Conservation (phyloP, 768 basidiomycete species). For the Phylloporus sp. region DNA sequence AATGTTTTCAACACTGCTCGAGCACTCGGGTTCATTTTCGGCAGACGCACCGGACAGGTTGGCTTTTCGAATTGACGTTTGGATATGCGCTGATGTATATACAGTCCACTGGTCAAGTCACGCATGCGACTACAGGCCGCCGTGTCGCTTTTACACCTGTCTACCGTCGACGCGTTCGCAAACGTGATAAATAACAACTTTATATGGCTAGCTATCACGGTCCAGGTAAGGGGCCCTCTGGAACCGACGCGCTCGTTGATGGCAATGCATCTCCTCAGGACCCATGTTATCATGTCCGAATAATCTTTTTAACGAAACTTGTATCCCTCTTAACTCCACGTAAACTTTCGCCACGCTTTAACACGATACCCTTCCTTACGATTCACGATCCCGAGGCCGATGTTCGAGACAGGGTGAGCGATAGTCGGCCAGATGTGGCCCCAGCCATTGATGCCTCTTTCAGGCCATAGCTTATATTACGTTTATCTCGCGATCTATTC, state of each 20-base stretch:
- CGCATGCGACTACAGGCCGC: slow-evolving; percentile 83
- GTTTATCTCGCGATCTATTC: slow-evolving; percentile 43
- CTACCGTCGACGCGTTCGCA: slow-evolving; percentile 53
- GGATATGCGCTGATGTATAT: slow-evolving; percentile 9
- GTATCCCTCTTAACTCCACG: slow-evolving; percentile 55
- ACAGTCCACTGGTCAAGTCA: slow-evolving; percentile 58
- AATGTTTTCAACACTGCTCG: slow-evolving; percentile 68
- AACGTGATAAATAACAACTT: slow-evolving; percentile 57
- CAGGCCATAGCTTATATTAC: slow-evolving; percentile 56
- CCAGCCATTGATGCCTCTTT: slow-evolving; percentile 4
- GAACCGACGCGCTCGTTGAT: neutral
- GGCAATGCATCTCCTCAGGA: slow-evolving; percentile 48
- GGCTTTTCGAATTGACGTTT: slow-evolving; percentile 13
- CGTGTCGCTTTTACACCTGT: slow-evolving; percentile 73
- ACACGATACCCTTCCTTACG: slow-evolving; percentile 81
- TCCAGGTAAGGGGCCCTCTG: slow-evolving; percentile 57
- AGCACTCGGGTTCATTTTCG: slow-evolving; percentile 59
- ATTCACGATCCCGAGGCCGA: slow-evolving; percentile 90
- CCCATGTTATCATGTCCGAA: slow-evolving; percentile 80
- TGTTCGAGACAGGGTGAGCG: slow-evolving; percentile 57
- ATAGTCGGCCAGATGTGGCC: neutral
- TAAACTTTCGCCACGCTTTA: slow-evolving; percentile 67
- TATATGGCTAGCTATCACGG: slow-evolving; percentile 59
- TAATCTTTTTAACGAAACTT: slow-evolving; percentile 71
- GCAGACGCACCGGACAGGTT: slow-evolving; percentile 52